phyloP scores from a whole-genome alignment of 768 basidiomycete genomes.

The Boletus barrowsii region DNA sequence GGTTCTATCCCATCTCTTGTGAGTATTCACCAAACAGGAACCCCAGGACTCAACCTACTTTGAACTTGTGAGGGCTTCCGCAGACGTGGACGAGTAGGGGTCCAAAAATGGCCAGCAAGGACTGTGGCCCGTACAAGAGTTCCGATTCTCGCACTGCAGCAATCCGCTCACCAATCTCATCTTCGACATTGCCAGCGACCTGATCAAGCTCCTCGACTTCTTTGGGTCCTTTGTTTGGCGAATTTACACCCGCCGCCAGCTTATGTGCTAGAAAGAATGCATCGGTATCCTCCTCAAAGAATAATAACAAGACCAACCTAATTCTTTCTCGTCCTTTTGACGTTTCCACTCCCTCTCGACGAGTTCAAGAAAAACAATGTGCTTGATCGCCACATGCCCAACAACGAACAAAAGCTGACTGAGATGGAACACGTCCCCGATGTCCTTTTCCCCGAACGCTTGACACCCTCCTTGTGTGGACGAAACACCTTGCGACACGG shows the following conservation, averaged over 20 bases:
- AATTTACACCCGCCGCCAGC: conserved; percentile 39
- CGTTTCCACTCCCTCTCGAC: conserved; percentile 96
- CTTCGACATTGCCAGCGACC: conserved; percentile 95
- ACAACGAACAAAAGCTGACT: conserved; percentile 94
- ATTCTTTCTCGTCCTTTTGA: conserved; percentile 85
- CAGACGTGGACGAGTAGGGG: conserved; percentile 90
- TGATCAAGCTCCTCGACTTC: conserved; percentile 90
- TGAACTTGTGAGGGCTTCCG: conserved; percentile 86
- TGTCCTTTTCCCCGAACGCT: conserved; percentile 41
- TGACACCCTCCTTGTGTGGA: conserved; percentile 5
- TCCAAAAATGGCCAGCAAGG: conserved; percentile 81
- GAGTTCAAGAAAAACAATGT: conserved; percentile 93
- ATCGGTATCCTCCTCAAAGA: neutral
- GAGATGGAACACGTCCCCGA: conserved; percentile 82
- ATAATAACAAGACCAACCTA: conserved; percentile 47
- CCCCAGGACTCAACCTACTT: conserved; percentile 43
- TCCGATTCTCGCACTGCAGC: conserved; percentile 82
- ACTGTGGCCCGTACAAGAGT: conserved; percentile 78
- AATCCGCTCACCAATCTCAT: conserved; percentile 94
- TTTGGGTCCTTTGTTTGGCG: conserved; percentile 44
- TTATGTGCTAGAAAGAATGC: conserved; percentile 52
- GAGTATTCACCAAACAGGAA: neutral
- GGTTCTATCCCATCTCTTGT: conserved; percentile 55
- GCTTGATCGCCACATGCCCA: conserved; percentile 96
- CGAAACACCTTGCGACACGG: conserved; percentile 19